Conservation (phyloP, 805 yeast genomes). For the Starmerella khaoyaiensis region DNA sequence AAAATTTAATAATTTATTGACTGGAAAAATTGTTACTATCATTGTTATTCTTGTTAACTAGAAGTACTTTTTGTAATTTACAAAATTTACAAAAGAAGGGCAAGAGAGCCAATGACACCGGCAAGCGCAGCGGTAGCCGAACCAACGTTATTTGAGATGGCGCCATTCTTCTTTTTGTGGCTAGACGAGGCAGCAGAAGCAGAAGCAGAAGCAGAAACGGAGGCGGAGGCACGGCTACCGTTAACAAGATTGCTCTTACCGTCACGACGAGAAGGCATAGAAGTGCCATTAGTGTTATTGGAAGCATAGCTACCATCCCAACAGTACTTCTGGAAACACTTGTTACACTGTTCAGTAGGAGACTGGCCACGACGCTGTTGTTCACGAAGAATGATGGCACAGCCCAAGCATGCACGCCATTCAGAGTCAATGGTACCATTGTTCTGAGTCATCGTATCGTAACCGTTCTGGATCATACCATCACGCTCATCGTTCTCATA, state of each 20-base stretch:
- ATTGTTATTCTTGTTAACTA: background rate
- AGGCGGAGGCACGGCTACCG: too few relatives aligned
- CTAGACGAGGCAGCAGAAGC: constrained; percentile 7
- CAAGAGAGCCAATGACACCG: constrained; percentile 1
- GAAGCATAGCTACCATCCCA: constrained; percentile 43
- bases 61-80: background rate
- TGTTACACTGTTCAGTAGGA: constrained; percentile 56
- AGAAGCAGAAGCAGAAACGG: constrained; percentile 6
- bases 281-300: background rate
- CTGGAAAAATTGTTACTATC: background rate
- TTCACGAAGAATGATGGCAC: constrained; percentile 74
- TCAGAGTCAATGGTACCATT: constrained; percentile 59
- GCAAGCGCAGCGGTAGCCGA: constrained; percentile 2
- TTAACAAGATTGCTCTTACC: constrained; percentile 20
- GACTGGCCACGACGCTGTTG: constrained; percentile 54
- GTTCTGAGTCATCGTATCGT: constrained; percentile 53
- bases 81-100: background rate
- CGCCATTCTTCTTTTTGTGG: constrained; percentile 11
- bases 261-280: constrained; percentile 27
- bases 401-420: constrained; percentile 66
- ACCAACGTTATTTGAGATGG: background rate
- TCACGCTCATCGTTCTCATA: constrained; percentile 48
- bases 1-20: background rate
- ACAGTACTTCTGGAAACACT: constrained; percentile 65
- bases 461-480: constrained; percentile 60